Base-by-base conservation (phyloP, 1,284 basidiomycete species). In the Naganishia cerealis region DNA sequence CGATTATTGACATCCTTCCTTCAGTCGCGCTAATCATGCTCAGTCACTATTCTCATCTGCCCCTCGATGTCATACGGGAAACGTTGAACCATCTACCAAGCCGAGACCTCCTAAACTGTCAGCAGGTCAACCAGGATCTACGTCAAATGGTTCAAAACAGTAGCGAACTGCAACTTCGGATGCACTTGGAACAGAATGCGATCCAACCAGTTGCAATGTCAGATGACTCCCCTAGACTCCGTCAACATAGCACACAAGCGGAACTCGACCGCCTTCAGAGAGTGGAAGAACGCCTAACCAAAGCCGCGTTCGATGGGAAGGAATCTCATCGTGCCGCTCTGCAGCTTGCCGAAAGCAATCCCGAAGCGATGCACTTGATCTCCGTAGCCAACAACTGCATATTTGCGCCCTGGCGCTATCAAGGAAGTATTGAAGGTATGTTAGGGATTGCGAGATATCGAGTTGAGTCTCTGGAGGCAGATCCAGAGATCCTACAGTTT, bases 41-140 rank as follows among this genome's bases (percentile, higher is more conserved):
- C 24, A 10, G 7, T 16, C 26, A 48, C 10, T 46, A 36, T 33
- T 26, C 26, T 36, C 42, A 48, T 2, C 24, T 63, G n/a, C 52
- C 61, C 38, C 50, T 63, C 21, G 61, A 63, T n/a, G 50, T 63
- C n/a, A 24, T 63, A 13, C 50, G 50, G n/a, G 61, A 63, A 29
- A 63, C 61, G 38, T 5, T 63, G 21, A 63, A 63, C 33, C 52
- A 63, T 18, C 52, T 63, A 4, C 21, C 24, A 33, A 33, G 42
- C 13, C 24, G 53, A 43, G 61, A 63, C 9, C 61, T 63, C 21
- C 26, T 63, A 21, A 63, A n/a, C 9, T 63, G 61, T 16, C 50
- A 63, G 21, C 61, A 39, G 29, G 61, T 63, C 9, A 52, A 38
- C 24, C 18, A 50, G 3, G 48, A 62, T 21, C 39, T 62, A n/a